Conservation (phyloP, 192 early-diverging fungal species). For the Backusella liffmaniae region DNA sequence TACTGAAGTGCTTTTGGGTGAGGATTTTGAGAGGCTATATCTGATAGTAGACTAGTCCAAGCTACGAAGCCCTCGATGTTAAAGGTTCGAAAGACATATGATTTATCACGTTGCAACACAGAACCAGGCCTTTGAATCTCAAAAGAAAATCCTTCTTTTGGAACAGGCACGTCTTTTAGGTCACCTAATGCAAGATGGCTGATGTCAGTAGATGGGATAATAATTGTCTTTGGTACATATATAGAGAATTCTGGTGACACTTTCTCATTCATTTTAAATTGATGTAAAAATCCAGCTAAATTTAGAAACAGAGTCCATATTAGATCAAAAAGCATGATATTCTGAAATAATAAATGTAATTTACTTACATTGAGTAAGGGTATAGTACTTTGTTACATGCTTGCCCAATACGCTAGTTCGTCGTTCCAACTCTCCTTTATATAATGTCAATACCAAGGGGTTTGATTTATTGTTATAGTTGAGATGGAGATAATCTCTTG, state of each 20-base stretch:
- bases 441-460: constrained; percentile 35
- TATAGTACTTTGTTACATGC: constrained; percentile 42
- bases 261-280: constrained; percentile 29
- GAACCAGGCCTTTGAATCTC: constrained; percentile 12
- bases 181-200: neutral
- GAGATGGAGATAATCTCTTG: constrained; percentile 31
- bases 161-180: neutral
- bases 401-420: constrained; percentile 38
- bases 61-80: neutral
- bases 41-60: constrained; percentile 9
- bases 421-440: constrained; percentile 38
- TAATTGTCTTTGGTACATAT: constrained; percentile 37
- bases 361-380: constrained; percentile 36
- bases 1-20: neutral
- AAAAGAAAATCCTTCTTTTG: constrained; percentile 12
- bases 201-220: constrained; percentile 30
- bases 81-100: constrained; percentile 9
- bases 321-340: constrained; percentile 2
- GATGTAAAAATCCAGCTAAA: constrained; percentile 41
- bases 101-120: constrained; percentile 1
- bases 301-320: neutral
- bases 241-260: constrained; percentile 40
- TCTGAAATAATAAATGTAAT: neutral
- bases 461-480: constrained; percentile 41
- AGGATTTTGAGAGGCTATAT: constrained; percentile 12